phyloP scores from a whole-genome alignment of 2,329 filamentous ascomycete species.

The Pseudofabraea citricarpa region DNA sequence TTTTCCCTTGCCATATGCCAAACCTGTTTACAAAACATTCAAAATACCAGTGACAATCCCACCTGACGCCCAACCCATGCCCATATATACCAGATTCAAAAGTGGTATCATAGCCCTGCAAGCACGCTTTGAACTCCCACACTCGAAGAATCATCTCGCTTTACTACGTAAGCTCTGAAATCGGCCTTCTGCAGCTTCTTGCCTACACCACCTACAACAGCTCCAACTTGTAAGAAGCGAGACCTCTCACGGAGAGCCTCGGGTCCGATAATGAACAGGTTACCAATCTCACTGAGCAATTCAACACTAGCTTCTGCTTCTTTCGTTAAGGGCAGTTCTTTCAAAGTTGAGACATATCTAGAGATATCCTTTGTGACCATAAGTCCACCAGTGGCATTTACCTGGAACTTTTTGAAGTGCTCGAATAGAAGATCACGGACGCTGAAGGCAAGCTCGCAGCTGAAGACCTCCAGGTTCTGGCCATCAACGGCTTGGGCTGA shows the following conservation, averaged over 20 bases:
- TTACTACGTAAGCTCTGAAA: slow-evolving; percentile 79
- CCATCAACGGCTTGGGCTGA: slow-evolving; percentile 71
- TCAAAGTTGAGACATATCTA: slow-evolving; percentile 82
- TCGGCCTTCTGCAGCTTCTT: slow-evolving; percentile 61
- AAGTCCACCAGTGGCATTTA: slow-evolving; percentile 87
- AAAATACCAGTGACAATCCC: too few species aligned
- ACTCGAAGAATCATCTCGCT: slow-evolving; percentile 76
- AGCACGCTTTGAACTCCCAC: slow-evolving; percentile 81
- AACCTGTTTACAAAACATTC: too few species aligned
- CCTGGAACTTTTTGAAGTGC: slow-evolving; percentile 90
- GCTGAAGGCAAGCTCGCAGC: slow-evolving; percentile 76
- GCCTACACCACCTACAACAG: slow-evolving; percentile 33
- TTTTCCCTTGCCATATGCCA: too few species aligned
- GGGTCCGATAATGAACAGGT: slow-evolving; percentile 87
- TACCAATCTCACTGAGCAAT: slow-evolving; percentile 87
- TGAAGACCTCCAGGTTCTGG: slow-evolving; percentile 76
- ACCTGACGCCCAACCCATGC: too few species aligned
- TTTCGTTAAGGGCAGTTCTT: slow-evolving; percentile 72
- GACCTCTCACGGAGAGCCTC: slow-evolving; percentile 71
- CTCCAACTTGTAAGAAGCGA: slow-evolving; percentile 46
- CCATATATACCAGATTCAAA: too few species aligned
- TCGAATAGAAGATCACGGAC: slow-evolving; percentile 77
- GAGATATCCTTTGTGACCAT: slow-evolving; percentile 97
- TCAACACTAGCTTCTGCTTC: slow-evolving; percentile 70
- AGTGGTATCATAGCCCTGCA: slow-evolving; percentile 40